Percentiles rank a stretch among this genome's conserved stretches.
phyloP scores from a whole-genome alignment of 805 yeast species.

The Dipodascus albidus region DNA sequence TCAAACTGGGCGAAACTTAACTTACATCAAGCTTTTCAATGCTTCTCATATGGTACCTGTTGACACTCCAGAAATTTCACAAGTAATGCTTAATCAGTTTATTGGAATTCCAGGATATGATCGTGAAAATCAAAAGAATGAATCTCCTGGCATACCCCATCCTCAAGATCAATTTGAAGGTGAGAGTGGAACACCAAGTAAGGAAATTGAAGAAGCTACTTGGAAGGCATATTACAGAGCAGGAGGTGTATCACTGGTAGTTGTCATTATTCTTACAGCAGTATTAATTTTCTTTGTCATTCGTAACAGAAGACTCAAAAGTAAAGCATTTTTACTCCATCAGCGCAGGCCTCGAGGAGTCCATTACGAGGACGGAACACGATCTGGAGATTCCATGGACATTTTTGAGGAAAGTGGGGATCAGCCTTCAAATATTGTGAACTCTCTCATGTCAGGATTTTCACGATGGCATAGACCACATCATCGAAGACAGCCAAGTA shows the following conservation, averaged over 20 bases:
- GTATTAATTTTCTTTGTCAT: slow-evolving; percentile 10
- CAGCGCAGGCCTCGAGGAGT: slow-evolving; percentile 12
- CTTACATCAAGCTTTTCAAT: slow-evolving; percentile 60
- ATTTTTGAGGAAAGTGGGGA: slow-evolving; percentile 5
- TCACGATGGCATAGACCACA: slow-evolving; percentile 2
- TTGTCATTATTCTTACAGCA: slow-evolving; percentile 19
- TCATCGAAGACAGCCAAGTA: slow-evolving; percentile 6
- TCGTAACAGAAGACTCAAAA: background rate
- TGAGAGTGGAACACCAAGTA: background rate
- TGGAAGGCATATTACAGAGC: slow-evolving; percentile 28
- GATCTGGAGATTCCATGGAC: slow-evolving; percentile 6
- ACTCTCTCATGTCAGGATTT: background rate
- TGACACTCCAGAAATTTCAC: slow-evolving; percentile 58
- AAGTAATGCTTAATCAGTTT: slow-evolving; percentile 53
- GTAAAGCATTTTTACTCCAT: slow-evolving; percentile 6
- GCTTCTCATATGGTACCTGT: slow-evolving; percentile 93
- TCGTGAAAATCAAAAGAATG: slow-evolving; percentile 5
- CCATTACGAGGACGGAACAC: slow-evolving; percentile 10
- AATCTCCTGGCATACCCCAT: slow-evolving; percentile 1
- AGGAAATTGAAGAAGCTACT: slow-evolving; percentile 21
- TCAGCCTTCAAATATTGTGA: background rate
- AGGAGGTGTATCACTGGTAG: slow-evolving; percentile 26
- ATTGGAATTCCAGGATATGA: slow-evolving; percentile 15
- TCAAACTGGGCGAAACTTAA: slow-evolving; percentile 55
- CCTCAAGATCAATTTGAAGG: background rate